Evolutionary conservation across 2,329 filamentous ascomycete species (phyloP).

Genomic region (Xylariales sp.): DNA sequence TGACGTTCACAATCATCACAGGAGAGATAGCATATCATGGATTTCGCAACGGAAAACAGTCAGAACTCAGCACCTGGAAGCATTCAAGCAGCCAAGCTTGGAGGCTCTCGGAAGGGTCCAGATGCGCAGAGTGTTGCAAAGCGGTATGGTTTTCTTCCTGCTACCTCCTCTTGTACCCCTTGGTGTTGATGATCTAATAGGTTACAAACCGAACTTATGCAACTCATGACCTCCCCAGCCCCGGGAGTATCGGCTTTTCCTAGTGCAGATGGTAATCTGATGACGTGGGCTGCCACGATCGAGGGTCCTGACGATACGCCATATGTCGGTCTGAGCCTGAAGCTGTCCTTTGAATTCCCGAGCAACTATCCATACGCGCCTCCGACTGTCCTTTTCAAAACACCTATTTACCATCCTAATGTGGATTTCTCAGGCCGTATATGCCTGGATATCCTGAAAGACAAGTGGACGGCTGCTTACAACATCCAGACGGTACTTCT

Average conservation of each 20-base stretch:
- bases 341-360: constrained; percentile 88
- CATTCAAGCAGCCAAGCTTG: constrained; percentile 58
- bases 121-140: constrained; percentile 63
- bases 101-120: constrained; percentile 49
- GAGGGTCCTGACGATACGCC: constrained; percentile 87
- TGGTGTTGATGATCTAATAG: no score
- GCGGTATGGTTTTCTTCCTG: constrained; percentile 8
- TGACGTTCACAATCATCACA: background rate
- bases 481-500: constrained; percentile 91
- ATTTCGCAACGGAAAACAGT: constrained; percentile 54
- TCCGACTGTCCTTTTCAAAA: constrained; percentile 93
- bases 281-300: constrained; percentile 92
- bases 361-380: constrained; percentile 89
- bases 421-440: constrained; percentile 97
- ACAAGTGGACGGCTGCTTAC: constrained; percentile 98
- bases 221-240: constrained; percentile 92
- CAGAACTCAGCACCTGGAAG: constrained; percentile 66
- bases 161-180: no score
- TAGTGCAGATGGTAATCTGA: constrained; percentile 80
- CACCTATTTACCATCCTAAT: constrained; percentile 98
- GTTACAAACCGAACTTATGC: constrained; percentile 95
- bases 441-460: constrained; percentile 96
- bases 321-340: constrained; percentile 83
- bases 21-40: constrained; percentile 31
- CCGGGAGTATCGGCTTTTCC: constrained; percentile 95